Percentiles rank a stretch among this genome's conserved stretches.
Evolutionary conservation across 2,329 filamentous ascomycete genomes (phyloP).

Genomic region (Geosmithia flava): DNA sequence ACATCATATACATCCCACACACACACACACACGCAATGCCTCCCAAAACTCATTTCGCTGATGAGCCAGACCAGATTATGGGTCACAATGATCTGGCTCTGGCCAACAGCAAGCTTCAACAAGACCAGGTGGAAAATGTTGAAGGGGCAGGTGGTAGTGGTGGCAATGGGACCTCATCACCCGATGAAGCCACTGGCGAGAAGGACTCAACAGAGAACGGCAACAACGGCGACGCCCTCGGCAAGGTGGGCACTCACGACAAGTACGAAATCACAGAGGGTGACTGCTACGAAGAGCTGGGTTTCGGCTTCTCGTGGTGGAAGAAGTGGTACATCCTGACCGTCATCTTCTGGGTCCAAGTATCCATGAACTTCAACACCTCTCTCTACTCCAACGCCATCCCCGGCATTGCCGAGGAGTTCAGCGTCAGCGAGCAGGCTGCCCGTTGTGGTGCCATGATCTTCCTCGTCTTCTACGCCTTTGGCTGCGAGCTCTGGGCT

Average conservation of each 20-base stretch:
- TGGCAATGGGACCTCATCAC: no score
- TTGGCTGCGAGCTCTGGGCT: constrained; percentile 81
- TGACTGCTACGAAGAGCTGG: constrained; percentile 55
- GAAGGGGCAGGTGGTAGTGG: no score
- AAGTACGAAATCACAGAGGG: constrained; percentile 35
- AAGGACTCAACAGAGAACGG: constrained; percentile 3
- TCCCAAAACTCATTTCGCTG: constrained; percentile 16
- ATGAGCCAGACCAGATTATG: constrained; percentile 24
- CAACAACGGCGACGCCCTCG: constrained; percentile 8
- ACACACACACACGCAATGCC: constrained; percentile 1
- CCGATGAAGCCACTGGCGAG: constrained; percentile 1
- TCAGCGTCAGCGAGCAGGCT: constrained; percentile 52
- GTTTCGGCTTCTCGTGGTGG: constrained; percentile 44
- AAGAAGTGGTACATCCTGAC: constrained; percentile 64
- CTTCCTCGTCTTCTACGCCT: constrained; percentile 70
- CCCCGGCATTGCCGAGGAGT: constrained; percentile 52
- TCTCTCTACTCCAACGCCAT: constrained; percentile 62
- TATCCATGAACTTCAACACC: constrained; percentile 72
- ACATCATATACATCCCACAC: not conserved
- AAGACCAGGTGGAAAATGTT: not conserved
- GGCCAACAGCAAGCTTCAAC: constrained; percentile 20
- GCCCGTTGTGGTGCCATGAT: constrained; percentile 65
- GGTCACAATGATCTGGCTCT: constrained; percentile 17
- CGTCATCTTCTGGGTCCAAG: constrained; percentile 63
- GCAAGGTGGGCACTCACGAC: constrained; percentile 23